Conservation (phyloP, 257 asterid species). For the Jacaranda copaia region DNA sequence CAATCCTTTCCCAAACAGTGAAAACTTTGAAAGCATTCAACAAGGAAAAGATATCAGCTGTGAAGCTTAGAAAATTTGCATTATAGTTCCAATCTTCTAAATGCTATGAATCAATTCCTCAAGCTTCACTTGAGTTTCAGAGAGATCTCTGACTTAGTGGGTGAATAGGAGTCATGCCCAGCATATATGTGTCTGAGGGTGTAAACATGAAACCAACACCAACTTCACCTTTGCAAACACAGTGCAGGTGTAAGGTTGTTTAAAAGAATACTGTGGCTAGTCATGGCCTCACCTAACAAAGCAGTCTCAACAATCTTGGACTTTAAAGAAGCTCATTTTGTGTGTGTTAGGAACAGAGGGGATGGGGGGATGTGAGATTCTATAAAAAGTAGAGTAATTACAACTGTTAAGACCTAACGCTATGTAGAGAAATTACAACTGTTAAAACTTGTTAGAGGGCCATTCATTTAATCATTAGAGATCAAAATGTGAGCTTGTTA, state of each 20-base stretch:
- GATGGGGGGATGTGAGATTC: background rate
- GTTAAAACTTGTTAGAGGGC: background rate
- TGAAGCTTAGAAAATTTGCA: conserved; percentile 2
- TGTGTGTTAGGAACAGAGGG: background rate
- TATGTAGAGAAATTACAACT: background rate
- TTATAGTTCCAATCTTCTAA: conserved; percentile 15
- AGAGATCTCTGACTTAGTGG: background rate
- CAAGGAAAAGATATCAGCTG: conserved; percentile 1
- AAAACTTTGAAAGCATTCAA: conserved; percentile 19
- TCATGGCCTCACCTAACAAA: background rate
- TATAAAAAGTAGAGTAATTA: background rate
- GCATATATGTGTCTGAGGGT: background rate
- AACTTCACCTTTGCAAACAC: conserved; percentile 20
- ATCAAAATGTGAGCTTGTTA: background rate
- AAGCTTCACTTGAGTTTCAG: background rate
- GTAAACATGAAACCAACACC: conserved; percentile 1
- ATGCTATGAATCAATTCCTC: conserved; percentile 4
- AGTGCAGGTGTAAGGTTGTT: background rate
- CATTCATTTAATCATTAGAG: background rate
- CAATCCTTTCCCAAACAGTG: conserved; percentile 8
- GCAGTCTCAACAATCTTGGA: background rate
- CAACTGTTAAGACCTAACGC: background rate
- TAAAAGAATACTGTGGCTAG: background rate
- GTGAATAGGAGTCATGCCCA: background rate
- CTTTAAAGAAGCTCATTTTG: background rate